Base-by-base conservation (phyloP, 2,329 filamentous ascomycete species). In the Fusarium sp. region DNA sequence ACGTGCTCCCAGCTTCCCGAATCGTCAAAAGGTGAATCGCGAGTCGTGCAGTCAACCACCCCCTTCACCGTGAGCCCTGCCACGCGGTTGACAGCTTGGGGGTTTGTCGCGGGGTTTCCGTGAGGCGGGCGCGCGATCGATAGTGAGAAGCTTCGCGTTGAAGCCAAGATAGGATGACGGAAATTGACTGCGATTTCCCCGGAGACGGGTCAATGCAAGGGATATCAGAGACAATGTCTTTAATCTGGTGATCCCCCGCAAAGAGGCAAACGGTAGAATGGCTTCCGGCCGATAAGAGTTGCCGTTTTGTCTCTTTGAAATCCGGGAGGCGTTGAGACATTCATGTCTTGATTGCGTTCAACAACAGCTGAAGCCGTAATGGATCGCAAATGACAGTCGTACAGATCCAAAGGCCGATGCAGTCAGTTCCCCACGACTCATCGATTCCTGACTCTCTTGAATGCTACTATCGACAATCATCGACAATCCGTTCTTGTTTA, bases 71-170 rank as follows among this genome's bases (percentile, higher is more conserved):
- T 57, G 5, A 30, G 32, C 59, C 60, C 71, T 54, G 68, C 71
- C 71, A 74, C 71, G 71, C 71, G 71, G 65, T 65, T 74, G 68
- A 74, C 71, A 74, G 47, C 25, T 52, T 27, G 25, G 56, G 37
- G 30, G 45, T 45, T 27, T 35, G 50, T 62, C 68, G 52, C 71
- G 71, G 71, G 56, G 40, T 54, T 32, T 27, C 68, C 71, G 61
- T 65, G 35, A 63, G 56, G 61, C 52, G 52, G 32, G 32, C 30
- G 8, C 52, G 22, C 22, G 30, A 7, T 25, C 45, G 45, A 52
- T 52, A 17, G 27, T 68, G 40, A 64, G 40, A 64, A 45, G 33
- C 35, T 50, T 67, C 54, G 20, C 27, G 35, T 57, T 59, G 50
- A 43, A 45, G 27, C 27, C 40, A 60, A 63, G 40, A 27, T 61